A percentile compares a stretch with the other conserved stretches of the same genome.
These are phyloP conservation scores for Trapa incisa DNA, from an alignment of 345 rosid genomes.

Conservation along the genomic window DNA sequence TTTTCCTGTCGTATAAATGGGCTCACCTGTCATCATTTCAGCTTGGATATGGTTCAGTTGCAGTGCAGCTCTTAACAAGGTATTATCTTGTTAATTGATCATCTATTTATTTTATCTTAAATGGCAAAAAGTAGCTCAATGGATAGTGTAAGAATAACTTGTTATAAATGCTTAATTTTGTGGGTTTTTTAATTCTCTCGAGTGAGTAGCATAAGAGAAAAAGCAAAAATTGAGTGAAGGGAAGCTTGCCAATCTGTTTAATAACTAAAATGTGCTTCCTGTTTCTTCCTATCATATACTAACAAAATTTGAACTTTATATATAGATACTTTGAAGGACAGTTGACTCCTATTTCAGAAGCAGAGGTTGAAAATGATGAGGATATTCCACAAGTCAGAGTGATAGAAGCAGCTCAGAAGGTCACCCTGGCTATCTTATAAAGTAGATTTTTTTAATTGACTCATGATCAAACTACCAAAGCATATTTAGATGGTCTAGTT, in stretches of 20 bases:
- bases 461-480: neutral
- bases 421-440: constrained; percentile 10
- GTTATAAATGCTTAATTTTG: too few species aligned
- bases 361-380: constrained; percentile 31
- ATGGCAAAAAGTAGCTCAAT: too few species aligned
- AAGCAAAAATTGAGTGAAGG: neutral
- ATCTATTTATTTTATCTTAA: neutral
- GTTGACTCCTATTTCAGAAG: constrained; percentile 56
- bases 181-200: too few species aligned
- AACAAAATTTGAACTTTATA: neutral
- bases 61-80: constrained; percentile 84
- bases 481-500: neutral
- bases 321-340: constrained; percentile 85
- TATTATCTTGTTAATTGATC: constrained; percentile 12
- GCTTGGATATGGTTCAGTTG: constrained; percentile 97
- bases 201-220: neutral
- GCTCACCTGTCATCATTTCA: constrained; percentile 18
- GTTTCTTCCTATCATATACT: neutral
- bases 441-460: neutral
- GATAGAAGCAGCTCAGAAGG: constrained; percentile 90
- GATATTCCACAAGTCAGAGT: constrained; percentile 41
- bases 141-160: too few species aligned
- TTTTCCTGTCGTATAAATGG: neutral
- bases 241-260: neutral
- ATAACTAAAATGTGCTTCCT: neutral